Evolutionary conservation across 441 rosid species (phyloP), one percentile per base, ranked within the genome.

Genomic region (Aquilaria agallochum): DNA sequence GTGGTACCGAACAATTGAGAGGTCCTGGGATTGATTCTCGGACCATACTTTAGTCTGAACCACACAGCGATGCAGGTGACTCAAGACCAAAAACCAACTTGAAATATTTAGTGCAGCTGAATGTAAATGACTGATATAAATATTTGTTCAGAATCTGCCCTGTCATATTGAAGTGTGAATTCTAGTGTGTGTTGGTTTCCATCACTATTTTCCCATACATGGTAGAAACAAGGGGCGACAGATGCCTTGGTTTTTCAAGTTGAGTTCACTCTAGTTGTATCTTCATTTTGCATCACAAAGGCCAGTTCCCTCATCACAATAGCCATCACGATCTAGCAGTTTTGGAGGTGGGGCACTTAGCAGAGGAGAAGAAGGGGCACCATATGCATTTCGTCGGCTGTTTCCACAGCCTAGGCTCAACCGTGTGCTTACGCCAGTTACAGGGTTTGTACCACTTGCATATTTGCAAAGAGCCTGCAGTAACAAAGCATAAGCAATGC

Each of bases 381-480:
- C 98, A 32, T 93, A 87, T 0, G 97, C 98, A 63, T 89, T 90
- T 65, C 94, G 65, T 58, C 85, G 76, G 69, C 81, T 90, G 71
- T 80, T 93, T 63, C 97, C 97, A 36, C 96, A 88, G 2, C 98
- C 97, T 64, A 92, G 83, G 58, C 97, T 90, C 71, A 66, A 68
- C 71, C 97, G 82, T 11, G 95, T 93, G 81, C 85, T 80, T 33
- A 88, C 92, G 56, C 97, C 94, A 0, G 98, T 90, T 1, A 80
- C 63, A 30, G 96, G 86, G 76, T 90, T 92, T 53, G 85, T 88
- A n/a, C 98, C 98, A 31, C 75, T 86, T 11, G 98, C 98, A 56
- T 93, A 88, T 74, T 88, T 93, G 82, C 98, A 93, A n/a, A 90
- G 77, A 49, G 96, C 98, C 98, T 92, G 47, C 52, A 57, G 49